These are phyloP conservation scores for Russula vinacea DNA, from an alignment of 768 basidiomycete genomes.

Conservation along the genomic window DNA sequence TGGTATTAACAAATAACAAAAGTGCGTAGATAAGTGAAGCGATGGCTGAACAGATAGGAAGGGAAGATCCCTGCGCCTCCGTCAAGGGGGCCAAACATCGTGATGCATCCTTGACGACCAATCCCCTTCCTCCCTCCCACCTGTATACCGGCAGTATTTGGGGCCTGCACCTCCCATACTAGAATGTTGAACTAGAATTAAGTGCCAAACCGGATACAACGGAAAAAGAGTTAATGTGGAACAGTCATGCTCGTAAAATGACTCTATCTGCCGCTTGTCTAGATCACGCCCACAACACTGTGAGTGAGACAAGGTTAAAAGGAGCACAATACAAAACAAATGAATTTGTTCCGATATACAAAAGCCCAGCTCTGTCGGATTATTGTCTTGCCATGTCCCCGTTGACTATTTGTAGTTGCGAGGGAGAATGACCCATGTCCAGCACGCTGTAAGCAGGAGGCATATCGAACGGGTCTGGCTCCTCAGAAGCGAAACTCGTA, in stretches of 20 bases:
- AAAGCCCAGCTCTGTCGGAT: background rate
- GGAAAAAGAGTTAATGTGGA: background rate
- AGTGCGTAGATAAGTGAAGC: background rate
- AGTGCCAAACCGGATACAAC: background rate
- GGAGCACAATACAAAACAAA: background rate
- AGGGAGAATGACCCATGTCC: conserved; percentile 16
- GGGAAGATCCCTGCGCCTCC: background rate
- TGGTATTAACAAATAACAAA: background rate
- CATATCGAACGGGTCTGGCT: conserved; percentile 12
- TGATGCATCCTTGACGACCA: background rate
- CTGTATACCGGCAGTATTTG: background rate
- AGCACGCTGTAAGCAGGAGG: conserved; percentile 27
- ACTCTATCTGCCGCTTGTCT: background rate
- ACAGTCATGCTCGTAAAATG: background rate
- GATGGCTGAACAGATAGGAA: background rate
- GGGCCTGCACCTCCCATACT: background rate
- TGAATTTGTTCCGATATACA: background rate
- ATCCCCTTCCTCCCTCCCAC: background rate
- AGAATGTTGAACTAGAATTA: background rate
- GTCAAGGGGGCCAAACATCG: background rate
- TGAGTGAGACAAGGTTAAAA: background rate
- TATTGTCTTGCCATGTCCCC: background rate
- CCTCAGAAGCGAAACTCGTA: conserved; percentile 2
- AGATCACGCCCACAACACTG: conserved; percentile 2
- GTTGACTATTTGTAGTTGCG: background rate